Base-by-base conservation (phyloP, 768 basidiomycete species). In the Calvatia gigantea region DNA sequence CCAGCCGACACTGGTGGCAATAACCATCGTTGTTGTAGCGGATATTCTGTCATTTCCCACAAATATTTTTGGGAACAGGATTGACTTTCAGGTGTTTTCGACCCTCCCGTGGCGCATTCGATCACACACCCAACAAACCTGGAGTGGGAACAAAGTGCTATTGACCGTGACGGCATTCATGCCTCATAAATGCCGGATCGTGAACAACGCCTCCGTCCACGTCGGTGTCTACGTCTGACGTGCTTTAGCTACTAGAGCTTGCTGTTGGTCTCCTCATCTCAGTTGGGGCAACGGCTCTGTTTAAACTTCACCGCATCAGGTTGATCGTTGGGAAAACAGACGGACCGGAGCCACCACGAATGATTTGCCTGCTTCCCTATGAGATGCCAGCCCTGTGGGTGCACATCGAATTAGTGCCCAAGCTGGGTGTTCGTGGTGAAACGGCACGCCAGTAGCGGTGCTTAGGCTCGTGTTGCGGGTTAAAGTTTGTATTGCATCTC, bases 161-260 rank as follows among this genome's bases (percentile, higher is more conserved):
- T n/a, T n/a, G n/a, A n/a, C n/a, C n/a, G n/a, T n/a, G n/a, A n/a
- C n/a, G n/a, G n/a, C n/a, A n/a, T n/a, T n/a, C n/a, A n/a, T n/a
- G n/a, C n/a, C n/a, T 78, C 57, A 73, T 78, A 12, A 70, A 80
- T 8, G 67, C 70, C 42, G 80, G 80, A 42, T 60, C 78, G 76
- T 77, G 53, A 60, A 75, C 65, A 9, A 23, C 39, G 33, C 41
- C 44, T 51, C 31, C 1, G 15, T 43, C 21, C 12, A 39, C n/a
- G 28, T 12, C 37, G 11, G 23, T 38, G 15, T 17, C 29, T 45
- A 54, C 54, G n/a, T 29, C 25, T 11, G 48, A 19, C 9, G 46
- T 25, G 21, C 53, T 28, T 31, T 49, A 76, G 75, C 29, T 70
- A 74, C 15, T 75, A 75, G 11, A 73, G 70, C 48, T 43, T 79